phyloP scores from a whole-genome alignment of 2,329 filamentous ascomycete species.

The Claviceps citrina region DNA sequence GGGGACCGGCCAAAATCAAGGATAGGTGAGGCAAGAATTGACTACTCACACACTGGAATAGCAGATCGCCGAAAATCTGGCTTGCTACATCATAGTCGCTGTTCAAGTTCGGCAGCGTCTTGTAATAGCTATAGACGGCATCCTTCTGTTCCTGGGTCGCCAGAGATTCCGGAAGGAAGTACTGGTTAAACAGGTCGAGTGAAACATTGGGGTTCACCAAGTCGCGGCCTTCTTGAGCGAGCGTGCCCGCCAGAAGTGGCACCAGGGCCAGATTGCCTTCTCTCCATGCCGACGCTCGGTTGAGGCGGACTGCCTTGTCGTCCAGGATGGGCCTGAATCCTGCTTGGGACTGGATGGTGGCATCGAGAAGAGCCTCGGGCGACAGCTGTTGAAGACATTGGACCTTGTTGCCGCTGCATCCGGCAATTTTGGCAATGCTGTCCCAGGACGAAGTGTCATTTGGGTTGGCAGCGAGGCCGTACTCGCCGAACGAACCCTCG shows the following conservation, averaged over 20 bases:
- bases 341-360: constrained; percentile 3
- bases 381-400: constrained; percentile 12
- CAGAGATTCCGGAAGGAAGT: constrained; percentile 8
- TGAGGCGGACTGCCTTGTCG: constrained; percentile 8
- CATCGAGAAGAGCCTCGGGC: constrained; percentile 7
- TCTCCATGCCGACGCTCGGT: constrained; percentile 10
- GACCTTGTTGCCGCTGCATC: constrained; percentile 9
- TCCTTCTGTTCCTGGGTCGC: constrained; percentile 5
- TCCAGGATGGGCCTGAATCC: constrained; percentile 10
- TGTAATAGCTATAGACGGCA: constrained; percentile 10
- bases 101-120: constrained; percentile 3
- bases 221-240: constrained; percentile 12
- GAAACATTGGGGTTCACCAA: constrained; percentile 12
- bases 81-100: constrained; percentile 13
- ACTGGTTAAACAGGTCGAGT: constrained; percentile 9
- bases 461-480: constrained; percentile 5
- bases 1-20: too few species aligned
- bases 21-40: too few species aligned
- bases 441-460: constrained; percentile 8
- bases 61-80: constrained; percentile 14
- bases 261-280: constrained; percentile 8
- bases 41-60: constrained; percentile 14
- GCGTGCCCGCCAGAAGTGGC: constrained; percentile 13
- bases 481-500: constrained; percentile 13
- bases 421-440: constrained; percentile 6